These are phyloP conservation scores for Petrea volubilis DNA, from an alignment of 257 asterid genomes.

Conservation along the genomic window DNA sequence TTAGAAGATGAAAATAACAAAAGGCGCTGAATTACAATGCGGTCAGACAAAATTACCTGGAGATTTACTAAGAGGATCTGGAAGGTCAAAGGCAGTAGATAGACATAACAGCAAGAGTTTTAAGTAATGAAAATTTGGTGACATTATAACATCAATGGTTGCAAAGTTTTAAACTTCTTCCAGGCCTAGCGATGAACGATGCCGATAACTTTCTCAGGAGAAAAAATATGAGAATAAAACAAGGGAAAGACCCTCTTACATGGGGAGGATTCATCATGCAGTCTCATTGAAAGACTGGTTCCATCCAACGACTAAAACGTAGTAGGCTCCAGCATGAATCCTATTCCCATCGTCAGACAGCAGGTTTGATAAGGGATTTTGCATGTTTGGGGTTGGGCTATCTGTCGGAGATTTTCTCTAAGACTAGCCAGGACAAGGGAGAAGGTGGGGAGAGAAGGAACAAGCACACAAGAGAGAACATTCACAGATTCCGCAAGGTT, in stretches of 20 bases:
- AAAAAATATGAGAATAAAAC: neutral
- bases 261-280: neutral
- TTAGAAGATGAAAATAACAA: neutral
- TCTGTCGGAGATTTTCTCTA: no score
- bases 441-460: no score
- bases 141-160: neutral
- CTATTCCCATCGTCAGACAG: no score
- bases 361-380: no score
- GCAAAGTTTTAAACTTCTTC: neutral
- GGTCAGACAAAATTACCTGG: neutral
- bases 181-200: neutral
- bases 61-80: neutral
- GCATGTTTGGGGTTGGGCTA: no score
- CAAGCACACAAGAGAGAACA: no score
- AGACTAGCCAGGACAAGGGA: no score
- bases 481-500: no score
- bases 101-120: neutral
- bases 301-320: neutral
- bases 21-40: neutral
- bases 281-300: neutral
- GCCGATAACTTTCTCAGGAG: neutral
- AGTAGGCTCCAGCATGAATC: no score
- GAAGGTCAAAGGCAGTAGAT: neutral
- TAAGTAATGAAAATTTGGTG: no score
- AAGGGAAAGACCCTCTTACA: neutral